phyloP scores from a whole-genome alignment of 495 filamentous ascomycete genomes.

The Polyplosphaeria fusca region DNA sequence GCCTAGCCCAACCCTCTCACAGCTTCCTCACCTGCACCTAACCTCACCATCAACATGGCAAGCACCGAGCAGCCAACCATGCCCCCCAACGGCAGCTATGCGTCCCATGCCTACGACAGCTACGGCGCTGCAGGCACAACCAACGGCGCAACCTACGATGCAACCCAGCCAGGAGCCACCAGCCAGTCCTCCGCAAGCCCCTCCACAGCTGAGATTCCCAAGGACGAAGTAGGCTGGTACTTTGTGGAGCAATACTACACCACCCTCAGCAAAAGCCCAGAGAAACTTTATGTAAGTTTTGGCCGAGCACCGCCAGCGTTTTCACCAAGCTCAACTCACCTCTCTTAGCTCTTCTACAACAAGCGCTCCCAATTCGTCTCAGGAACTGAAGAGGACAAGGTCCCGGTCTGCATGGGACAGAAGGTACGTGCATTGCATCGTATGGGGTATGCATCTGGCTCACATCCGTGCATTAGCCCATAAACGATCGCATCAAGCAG shows the following conservation, averaged over 20 bases:
- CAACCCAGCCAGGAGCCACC: constrained; percentile 13
- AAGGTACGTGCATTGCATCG: constrained; percentile 50
- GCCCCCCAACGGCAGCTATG: constrained; percentile 46
- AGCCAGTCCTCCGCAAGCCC: constrained; percentile 6
- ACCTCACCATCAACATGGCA: constrained; percentile 38
- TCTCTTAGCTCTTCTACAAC: constrained; percentile 47
- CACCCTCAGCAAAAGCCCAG: constrained; percentile 87
- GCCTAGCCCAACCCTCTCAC: no score
- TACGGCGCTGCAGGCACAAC: constrained; percentile 31
- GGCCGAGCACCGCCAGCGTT: no score
- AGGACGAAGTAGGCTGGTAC: constrained; percentile 96
- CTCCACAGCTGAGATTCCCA: constrained; percentile 43
- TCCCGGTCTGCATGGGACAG: constrained; percentile 77
- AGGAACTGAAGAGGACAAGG: constrained; percentile 75
- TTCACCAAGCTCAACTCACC: background rate
- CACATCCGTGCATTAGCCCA: constrained; percentile 63
- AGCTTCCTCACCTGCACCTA: background rate
- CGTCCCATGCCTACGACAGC: constrained; percentile 35
- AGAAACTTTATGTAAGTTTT: constrained; percentile 78
- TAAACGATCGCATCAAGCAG: constrained; percentile 87
- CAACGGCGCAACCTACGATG: constrained; percentile 26
- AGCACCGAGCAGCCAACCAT: constrained; percentile 39
- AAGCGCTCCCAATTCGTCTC: constrained; percentile 48
- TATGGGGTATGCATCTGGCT: constrained; percentile 2
- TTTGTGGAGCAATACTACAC: constrained; percentile 99